phyloP scores from a whole-genome alignment of 805 yeast genomes.

The Saturnispora bothae region DNA sequence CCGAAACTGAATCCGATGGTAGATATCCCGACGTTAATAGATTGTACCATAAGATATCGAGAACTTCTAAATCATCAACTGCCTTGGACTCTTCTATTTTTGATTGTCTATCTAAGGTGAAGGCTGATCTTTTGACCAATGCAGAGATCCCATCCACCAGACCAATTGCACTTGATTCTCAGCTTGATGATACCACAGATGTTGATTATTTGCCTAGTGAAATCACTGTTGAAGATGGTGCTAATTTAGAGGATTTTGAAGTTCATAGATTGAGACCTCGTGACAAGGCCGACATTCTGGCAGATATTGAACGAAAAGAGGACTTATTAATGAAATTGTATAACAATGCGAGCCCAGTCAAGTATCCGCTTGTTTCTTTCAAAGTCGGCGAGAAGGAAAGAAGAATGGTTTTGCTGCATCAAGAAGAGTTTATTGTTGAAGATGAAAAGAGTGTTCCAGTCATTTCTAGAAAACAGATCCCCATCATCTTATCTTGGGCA shows the following conservation, averaged over 20 bases:
- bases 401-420: constrained; percentile 67
- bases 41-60: constrained; percentile 4
- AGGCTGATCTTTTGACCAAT: neutral
- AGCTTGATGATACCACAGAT: constrained; percentile 3
- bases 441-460: constrained; percentile 60
- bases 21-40: constrained; percentile 4
- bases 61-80: too few species aligned
- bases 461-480: constrained; percentile 71
- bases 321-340: constrained; percentile 33
- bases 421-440: constrained; percentile 73
- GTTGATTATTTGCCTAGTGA: constrained; percentile 5
- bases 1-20: constrained; percentile 4
- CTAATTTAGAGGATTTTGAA: neutral
- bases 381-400: constrained; percentile 58
- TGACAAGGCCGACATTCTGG: neutral
- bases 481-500: constrained; percentile 93
- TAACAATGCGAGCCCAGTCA: constrained; percentile 33
- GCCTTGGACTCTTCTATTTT: constrained; percentile 5
- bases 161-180: neutral
- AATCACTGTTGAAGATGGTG: neutral
- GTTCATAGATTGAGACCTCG: constrained; percentile 1
- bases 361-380: constrained; percentile 73
- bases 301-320: constrained; percentile 37
- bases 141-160: neutral
- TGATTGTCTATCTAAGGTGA: constrained; percentile 5